A percentile compares a stretch with the other conserved stretches of the same genome.
phyloP scores from a whole-genome alignment of 805 yeast species.

The Jamesozyma hellenica region DNA sequence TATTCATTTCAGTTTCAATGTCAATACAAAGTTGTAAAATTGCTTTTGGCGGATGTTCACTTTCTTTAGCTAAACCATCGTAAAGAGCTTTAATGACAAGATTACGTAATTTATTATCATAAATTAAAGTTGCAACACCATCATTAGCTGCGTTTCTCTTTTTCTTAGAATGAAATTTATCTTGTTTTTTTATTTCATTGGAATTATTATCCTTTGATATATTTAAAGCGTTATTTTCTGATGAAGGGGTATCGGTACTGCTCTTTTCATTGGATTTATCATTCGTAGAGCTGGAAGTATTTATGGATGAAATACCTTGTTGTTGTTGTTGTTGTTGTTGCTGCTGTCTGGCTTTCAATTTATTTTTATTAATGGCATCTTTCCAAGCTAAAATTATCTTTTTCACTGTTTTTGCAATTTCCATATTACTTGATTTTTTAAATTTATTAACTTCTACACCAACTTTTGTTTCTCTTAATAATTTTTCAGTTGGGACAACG shows the following conservation, averaged over 20 bases:
- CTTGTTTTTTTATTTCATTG: slow-evolving; percentile 20
- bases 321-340: slow-evolving; percentile 11
- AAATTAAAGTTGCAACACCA: slow-evolving; percentile 58
- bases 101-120: slow-evolving; percentile 74
- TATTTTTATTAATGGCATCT: slow-evolving; percentile 69
- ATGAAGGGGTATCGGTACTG: neutral
- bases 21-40: slow-evolving; percentile 56
- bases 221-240: neutral
- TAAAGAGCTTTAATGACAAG: slow-evolving; percentile 75
- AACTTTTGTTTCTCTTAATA: slow-evolving; percentile 85
- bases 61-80: slow-evolving; percentile 79
- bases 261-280: neutral
- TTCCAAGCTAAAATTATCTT: slow-evolving; percentile 83
- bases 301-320: neutral
- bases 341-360: slow-evolving; percentile 24
- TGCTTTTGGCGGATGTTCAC: slow-evolving; percentile 48
- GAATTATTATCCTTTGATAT: neutral
- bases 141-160: slow-evolving; percentile 78
- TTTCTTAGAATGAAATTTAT: slow-evolving; percentile 38
- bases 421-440: slow-evolving; percentile 55
- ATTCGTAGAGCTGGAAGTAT: neutral
- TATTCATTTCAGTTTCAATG: slow-evolving; percentile 65
- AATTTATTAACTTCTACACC: slow-evolving; percentile 92
- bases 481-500: slow-evolving; percentile 71
- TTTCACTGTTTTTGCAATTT: slow-evolving; percentile 62